Conservation (phyloP, 345 rosid species). For the Brassica rapa region DNA sequence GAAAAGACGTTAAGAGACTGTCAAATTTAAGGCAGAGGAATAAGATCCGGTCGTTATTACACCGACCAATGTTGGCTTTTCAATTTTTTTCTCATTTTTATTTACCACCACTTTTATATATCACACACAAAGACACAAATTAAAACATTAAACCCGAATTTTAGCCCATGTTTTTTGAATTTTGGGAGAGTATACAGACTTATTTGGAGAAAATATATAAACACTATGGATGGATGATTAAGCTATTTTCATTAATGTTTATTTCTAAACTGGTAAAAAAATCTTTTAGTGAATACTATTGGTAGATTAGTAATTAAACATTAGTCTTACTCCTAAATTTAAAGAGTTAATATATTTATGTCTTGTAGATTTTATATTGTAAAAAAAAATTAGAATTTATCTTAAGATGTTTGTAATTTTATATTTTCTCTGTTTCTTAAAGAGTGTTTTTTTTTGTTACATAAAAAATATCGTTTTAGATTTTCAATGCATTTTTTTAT, state of each 20-base stretch:
- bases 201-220: not conserved
- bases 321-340: too few relatives aligned
- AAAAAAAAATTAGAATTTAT: too few relatives aligned
- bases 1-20: conserved; percentile 32
- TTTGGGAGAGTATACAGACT: not conserved
- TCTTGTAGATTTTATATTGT: too few relatives aligned
- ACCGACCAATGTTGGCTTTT: conserved; percentile 36
- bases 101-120: not conserved
- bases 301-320: too few relatives aligned
- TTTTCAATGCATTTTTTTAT: too few relatives aligned
- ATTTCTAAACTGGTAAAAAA: not conserved
- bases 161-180: not conserved
- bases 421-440: too few relatives aligned
- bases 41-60: conserved; percentile 32
- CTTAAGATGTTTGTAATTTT: too few relatives aligned
- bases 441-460: too few relatives aligned
- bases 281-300: too few relatives aligned
- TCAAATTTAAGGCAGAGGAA: conserved; percentile 29
- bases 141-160: not conserved
- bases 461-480: too few relatives aligned
- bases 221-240: not conserved
- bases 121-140: not conserved
- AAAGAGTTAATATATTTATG: too few relatives aligned
- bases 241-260: not conserved
- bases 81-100: not conserved